These are phyloP conservation scores for Penicillium robsamsonii DNA, from an alignment of 495 filamentous ascomycete genomes.

Conservation along the genomic window DNA sequence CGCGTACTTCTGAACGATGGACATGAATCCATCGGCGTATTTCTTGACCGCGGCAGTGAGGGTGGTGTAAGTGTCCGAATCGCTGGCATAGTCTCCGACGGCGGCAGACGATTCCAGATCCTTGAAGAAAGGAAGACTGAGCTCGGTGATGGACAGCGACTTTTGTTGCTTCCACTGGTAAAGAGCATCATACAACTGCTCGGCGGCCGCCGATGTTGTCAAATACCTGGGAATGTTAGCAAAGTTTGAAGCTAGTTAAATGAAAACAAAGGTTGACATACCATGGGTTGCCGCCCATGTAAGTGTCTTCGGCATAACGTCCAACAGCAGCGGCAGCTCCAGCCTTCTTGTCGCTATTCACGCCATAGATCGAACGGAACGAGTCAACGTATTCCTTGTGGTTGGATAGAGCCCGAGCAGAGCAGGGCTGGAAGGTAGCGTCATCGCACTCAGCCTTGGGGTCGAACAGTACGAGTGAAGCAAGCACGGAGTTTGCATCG, in stretches of 20 bases:
- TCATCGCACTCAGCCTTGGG: conserved; percentile 48
- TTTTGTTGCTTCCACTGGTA: conserved; percentile 51
- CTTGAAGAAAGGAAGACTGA: conserved; percentile 41
- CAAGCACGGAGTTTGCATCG: conserved; percentile 49
- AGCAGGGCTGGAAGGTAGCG: conserved; percentile 51
- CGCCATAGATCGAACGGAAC: conserved; percentile 48
- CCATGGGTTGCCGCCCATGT: conserved; percentile 64
- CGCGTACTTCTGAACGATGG: conserved; percentile 49
- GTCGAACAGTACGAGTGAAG: conserved; percentile 47
- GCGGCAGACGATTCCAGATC: conserved; percentile 40
- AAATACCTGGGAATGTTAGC: conserved; percentile 29
- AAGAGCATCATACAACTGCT: conserved; percentile 42
- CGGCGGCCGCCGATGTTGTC: conserved; percentile 38
- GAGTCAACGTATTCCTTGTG: conserved; percentile 51
- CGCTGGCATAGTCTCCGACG: conserved; percentile 35
- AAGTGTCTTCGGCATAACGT: conserved; percentile 66
- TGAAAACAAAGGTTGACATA: conserved; percentile 13
- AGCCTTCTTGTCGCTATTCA: conserved; percentile 39
- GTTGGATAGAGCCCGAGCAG: conserved; percentile 45
- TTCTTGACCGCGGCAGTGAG: conserved; percentile 44
- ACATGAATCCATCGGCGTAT: conserved; percentile 51
- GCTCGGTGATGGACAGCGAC: conserved; percentile 41
- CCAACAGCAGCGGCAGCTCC: conserved; percentile 61
- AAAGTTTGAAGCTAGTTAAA: background rate
- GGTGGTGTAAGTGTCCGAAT: conserved; percentile 37